phyloP scores from a whole-genome alignment of 2,329 filamentous ascomycete genomes.

The Colletotrichum zoysiae region DNA sequence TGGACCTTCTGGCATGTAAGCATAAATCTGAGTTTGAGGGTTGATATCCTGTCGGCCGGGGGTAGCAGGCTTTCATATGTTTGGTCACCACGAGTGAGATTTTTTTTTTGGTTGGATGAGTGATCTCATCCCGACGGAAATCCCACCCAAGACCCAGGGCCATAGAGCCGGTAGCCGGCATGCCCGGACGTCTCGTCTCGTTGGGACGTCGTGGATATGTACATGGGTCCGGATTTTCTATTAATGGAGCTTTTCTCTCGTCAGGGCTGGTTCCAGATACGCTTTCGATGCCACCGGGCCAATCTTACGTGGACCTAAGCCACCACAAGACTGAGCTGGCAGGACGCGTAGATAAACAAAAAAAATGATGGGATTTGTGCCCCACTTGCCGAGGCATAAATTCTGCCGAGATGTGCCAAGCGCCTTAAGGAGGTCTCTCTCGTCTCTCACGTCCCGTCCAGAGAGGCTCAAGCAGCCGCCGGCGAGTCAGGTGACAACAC shows the following conservation, averaged over 20 bases:
- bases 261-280: not conserved
- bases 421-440: not conserved
- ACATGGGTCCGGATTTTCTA: not conserved
- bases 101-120: not conserved
- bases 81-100: not conserved
- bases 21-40: not conserved
- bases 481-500: constrained; percentile 9
- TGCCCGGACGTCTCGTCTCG: not conserved
- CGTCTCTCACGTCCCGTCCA: not conserved
- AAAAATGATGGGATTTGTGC: not conserved
- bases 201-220: constrained; percentile 12
- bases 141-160: not conserved
- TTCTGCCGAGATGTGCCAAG: not conserved
- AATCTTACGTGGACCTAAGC: not conserved
- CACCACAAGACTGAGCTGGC: not conserved
- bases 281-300: not conserved
- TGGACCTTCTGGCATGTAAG: not conserved
- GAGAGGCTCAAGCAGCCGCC: not conserved
- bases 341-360: not conserved
- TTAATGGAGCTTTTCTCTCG: not conserved
- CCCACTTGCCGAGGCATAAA: constrained; percentile 18
- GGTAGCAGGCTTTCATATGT: constrained; percentile 5
- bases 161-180: not conserved
- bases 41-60: not conserved
- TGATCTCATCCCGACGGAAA: constrained; percentile 4